Conservation (phyloP, 176 grass and related monocot genomes). For the Metroxylon sagu region DNA sequence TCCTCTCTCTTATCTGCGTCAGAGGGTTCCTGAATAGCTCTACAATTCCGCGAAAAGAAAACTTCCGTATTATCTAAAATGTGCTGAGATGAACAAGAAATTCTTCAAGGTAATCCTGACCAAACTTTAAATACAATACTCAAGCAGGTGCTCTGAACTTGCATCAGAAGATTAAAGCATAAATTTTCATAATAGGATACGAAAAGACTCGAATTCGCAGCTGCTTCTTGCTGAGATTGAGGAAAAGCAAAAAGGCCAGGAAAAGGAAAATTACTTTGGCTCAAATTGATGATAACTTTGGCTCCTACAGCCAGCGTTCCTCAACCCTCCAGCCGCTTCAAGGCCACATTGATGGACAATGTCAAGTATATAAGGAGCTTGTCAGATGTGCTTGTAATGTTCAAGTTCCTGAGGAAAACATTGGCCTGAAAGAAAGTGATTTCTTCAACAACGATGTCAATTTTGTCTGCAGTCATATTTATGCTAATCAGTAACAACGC, state of each 20-base stretch:
- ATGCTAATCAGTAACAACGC: slow-evolving; percentile 3
- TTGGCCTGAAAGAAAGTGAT: slow-evolving; percentile 99
- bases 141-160: too few relatives aligned
- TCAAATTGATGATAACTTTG: slow-evolving; percentile 96
- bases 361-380: slow-evolving; percentile 95
- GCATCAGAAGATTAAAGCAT: too few relatives aligned
- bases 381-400: slow-evolving; percentile 75
- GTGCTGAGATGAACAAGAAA: too few relatives aligned
- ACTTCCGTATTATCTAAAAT: background rate
- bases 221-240: slow-evolving; percentile 72
- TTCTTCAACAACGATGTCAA: slow-evolving; percentile 85
- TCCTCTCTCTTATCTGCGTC: slow-evolving; percentile 98
- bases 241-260: slow-evolving; percentile 81
- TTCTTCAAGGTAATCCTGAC: too few relatives aligned
- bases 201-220: slow-evolving; percentile 12
- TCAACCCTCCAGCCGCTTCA: slow-evolving; percentile 96
- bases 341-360: slow-evolving; percentile 87
- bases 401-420: slow-evolving; percentile 95
- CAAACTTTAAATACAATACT: too few relatives aligned
- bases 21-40: slow-evolving; percentile 89
- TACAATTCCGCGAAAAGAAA: slow-evolving; percentile 25
- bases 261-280: slow-evolving; percentile 88
- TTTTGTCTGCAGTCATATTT: slow-evolving; percentile 55
- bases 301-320: slow-evolving; percentile 91
- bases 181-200: background rate